phyloP scores from a whole-genome alignment of 129 eudicot genomes.

The Cynara cardunculus region DNA sequence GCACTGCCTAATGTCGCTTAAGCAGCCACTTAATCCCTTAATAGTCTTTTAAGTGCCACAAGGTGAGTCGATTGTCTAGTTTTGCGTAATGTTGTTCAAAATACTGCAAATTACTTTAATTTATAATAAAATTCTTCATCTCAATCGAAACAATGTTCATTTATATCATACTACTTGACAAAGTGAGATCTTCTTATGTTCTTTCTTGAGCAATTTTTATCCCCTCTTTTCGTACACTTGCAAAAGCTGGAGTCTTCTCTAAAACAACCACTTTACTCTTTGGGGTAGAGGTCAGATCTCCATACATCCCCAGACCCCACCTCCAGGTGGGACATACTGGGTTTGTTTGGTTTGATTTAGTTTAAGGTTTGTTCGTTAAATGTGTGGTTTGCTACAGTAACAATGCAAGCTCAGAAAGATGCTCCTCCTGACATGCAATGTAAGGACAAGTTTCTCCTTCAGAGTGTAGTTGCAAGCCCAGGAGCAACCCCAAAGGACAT shows the following conservation, averaged over 20 bases:
- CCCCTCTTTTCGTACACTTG: not conserved
- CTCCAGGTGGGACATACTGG: not conserved
- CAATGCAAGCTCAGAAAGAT: slow-evolving; percentile 98
- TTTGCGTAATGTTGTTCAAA: not conserved
- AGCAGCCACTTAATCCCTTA: not conserved
- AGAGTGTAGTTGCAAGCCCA: slow-evolving; percentile 58
- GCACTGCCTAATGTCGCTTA: not conserved
- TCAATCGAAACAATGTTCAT: not conserved
- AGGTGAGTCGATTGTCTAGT: not conserved
- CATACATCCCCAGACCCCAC: not conserved
- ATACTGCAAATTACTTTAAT: not conserved
- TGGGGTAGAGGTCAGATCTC: not conserved
- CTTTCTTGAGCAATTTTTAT: not conserved
- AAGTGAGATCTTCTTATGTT: not conserved
- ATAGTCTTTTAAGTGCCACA: not conserved
- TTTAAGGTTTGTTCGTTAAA: not conserved
- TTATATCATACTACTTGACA: not conserved
- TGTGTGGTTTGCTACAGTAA: slow-evolving; percentile 41
- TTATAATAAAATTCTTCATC: not conserved
- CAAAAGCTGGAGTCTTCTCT: not conserved
- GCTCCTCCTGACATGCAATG: slow-evolving; percentile 94
- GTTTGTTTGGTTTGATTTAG: not conserved
- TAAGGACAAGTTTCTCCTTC: slow-evolving; percentile 91
- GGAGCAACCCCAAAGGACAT: slow-evolving; percentile 67
- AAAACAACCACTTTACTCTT: not conserved